A percentile compares a stretch with the other conserved stretches of the same genome.
Conservation (phyloP, 2,329 filamentous ascomycete genomes). For the Calonectria hawksworthii region DNA sequence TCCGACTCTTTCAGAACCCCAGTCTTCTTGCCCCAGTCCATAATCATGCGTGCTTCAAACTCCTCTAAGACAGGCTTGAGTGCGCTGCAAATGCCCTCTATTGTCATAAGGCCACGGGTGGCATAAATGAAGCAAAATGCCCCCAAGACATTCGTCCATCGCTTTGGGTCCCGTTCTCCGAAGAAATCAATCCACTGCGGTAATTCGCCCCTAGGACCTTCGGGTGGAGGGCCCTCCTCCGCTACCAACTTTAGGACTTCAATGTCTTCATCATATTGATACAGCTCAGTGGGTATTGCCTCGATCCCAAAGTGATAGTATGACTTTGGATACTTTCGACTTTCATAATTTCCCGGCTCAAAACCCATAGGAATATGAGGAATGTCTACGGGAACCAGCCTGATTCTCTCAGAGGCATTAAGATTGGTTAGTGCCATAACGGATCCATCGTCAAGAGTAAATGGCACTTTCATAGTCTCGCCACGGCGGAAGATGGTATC, state of each 20-base stretch:
- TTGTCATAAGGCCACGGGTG: slow-evolving; percentile 70
- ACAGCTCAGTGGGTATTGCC: slow-evolving; percentile 73
- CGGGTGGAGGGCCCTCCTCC: slow-evolving; percentile 56
- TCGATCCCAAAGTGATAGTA: slow-evolving; percentile 76
- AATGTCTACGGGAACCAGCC: slow-evolving; percentile 66
- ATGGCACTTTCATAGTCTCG: slow-evolving; percentile 63
- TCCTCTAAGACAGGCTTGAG: slow-evolving; percentile 71
- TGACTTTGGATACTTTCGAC: slow-evolving; percentile 75
- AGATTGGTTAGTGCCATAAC: slow-evolving; percentile 78
- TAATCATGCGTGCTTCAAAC: slow-evolving; percentile 72
- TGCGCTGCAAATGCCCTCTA: slow-evolving; percentile 66
- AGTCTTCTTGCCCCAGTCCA: slow-evolving; percentile 70
- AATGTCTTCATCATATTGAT: slow-evolving; percentile 68
- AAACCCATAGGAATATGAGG: slow-evolving; percentile 78
- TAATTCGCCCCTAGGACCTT: slow-evolving; percentile 63
- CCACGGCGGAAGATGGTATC: slow-evolving; percentile 67
- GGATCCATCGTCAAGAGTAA: slow-evolving; percentile 73
- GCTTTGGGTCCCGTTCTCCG: slow-evolving; percentile 66
- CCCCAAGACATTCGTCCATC: slow-evolving; percentile 76
- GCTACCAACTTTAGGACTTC: slow-evolving; percentile 55
- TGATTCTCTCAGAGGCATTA: slow-evolving; percentile 70
- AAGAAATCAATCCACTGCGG: slow-evolving; percentile 83
- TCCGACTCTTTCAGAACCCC: slow-evolving; percentile 64
- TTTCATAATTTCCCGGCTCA: slow-evolving; percentile 79
- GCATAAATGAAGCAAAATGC: slow-evolving; percentile 74